These are phyloP conservation scores for Penicillium psychrofluorescens DNA, from an alignment of 495 filamentous ascomycete species.

Conservation along the genomic window DNA sequence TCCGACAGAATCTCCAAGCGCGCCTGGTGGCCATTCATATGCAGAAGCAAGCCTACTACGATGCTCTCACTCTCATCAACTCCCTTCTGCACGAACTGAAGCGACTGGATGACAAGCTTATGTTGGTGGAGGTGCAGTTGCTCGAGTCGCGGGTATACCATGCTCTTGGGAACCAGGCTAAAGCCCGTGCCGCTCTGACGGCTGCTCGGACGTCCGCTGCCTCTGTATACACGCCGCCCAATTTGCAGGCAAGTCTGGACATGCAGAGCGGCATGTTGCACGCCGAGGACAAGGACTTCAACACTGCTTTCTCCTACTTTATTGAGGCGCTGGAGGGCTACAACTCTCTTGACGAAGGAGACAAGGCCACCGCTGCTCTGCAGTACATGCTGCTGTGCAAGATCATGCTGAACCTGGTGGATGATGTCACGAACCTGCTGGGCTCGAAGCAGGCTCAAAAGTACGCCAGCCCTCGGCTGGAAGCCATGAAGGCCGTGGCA, in stretches of 20 bases:
- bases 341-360: slow-evolving; percentile 79
- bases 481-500: slow-evolving; percentile 98
- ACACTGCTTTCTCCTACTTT: slow-evolving; percentile 96
- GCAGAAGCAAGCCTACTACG: slow-evolving; percentile 93
- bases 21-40: slow-evolving; percentile 90
- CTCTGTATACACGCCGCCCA: slow-evolving; percentile 91
- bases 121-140: slow-evolving; percentile 97
- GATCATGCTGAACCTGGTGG: slow-evolving; percentile 95
- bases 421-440: slow-evolving; percentile 91
- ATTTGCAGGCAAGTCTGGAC: slow-evolving; percentile 90
- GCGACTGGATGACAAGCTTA: slow-evolving; percentile 95
- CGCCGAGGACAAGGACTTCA: slow-evolving; percentile 97
- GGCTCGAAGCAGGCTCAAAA: slow-evolving; percentile 90
- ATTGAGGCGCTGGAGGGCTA: slow-evolving; percentile 98
- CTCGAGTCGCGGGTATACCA: slow-evolving; percentile 96
- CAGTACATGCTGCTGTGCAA: slow-evolving; percentile 99
- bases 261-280: slow-evolving; percentile 99
- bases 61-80: slow-evolving; percentile 94
- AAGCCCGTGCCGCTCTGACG: slow-evolving; percentile 91
- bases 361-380: slow-evolving; percentile 80
- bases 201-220: slow-evolving; percentile 91
- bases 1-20: slow-evolving; percentile 96
- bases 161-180: slow-evolving; percentile 91
- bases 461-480: slow-evolving; percentile 87
- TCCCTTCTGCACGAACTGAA: slow-evolving; percentile 90